Evolutionary conservation across 768 basidiomycete genomes (phyloP), one percentile per base, ranked within the genome.

Genomic region (Suillus clintonianus): DNA sequence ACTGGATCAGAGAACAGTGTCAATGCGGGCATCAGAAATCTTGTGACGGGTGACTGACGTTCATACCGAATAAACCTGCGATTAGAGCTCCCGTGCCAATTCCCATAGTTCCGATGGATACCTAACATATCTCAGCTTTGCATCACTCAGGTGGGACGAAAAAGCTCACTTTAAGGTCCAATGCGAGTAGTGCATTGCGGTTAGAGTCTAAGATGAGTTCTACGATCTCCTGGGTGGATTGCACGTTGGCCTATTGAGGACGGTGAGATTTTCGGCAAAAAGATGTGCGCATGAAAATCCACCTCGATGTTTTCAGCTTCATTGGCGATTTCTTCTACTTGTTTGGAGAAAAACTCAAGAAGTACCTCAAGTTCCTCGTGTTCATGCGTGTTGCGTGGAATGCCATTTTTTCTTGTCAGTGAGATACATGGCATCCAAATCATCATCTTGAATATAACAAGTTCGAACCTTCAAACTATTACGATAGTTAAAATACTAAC

Each of bases 211-310:
- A 83, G 71, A 98, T 95, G 64, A 99, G 84, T 76, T 99, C 97
- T 2, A 97, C 94, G 60, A 99, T 98, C 78, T 99, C 97, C 80
- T 98, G 97, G 0, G 97, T 99, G 14, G 95, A 95, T 77, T 95
- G 92, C 43, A 99, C 93, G 73, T 99, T 98, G 61, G 84, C 86
- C 94, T 94, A 66, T 53, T 63, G 50, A 58, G 15, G 11, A 45
- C 11, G 54, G 53, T 42, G 36, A 62, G 71, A 24, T 47, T 11
- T 19, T 39, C 24, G 24, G 5, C 17, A 22, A 42, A 43, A 60
- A 24, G 13, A 15, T 19, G 14, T 61, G 30, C 19, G 27, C 11
- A 10, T 32, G 19, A 58, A 34, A 27, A 73, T 80, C 61, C 70
- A 92, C 93, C 72, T 94, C 88, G 5, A 90, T 94, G 64, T 85